A percentile compares a stretch with the other conserved stretches of the same genome.
These are phyloP conservation scores for Phoma herbarum DNA, from an alignment of 2,329 filamentous ascomycete genomes.

Conservation along the genomic window DNA sequence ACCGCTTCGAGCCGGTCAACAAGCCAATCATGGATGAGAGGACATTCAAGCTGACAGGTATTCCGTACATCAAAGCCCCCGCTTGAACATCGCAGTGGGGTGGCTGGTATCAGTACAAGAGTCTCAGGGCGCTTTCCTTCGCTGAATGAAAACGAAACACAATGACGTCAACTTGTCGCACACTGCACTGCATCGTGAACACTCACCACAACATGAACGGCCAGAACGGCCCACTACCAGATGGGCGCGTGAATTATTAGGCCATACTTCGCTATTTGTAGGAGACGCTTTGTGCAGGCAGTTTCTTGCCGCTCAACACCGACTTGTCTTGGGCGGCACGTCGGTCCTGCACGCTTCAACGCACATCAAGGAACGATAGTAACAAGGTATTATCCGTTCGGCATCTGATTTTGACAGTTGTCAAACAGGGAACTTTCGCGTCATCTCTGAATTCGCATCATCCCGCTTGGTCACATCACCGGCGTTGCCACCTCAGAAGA, in stretches of 20 bases:
- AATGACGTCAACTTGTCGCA: background rate
- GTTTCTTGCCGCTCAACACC: background rate
- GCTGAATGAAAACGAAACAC: background rate
- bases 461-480: background rate
- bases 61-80: slow-evolving; percentile 54
- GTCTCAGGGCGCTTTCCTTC: background rate
- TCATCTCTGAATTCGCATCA: no score
- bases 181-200: background rate
- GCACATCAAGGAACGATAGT: no score
- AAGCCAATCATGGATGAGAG: slow-evolving; percentile 54
- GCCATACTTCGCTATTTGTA: background rate
- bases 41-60: slow-evolving; percentile 58
- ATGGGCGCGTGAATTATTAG: background rate
- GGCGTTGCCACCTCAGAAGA: background rate
- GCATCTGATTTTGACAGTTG: background rate
- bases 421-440: no score
- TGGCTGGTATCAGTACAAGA: background rate
- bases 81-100: background rate
- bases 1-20: slow-evolving; percentile 52
- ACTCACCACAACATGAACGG: background rate
- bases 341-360: background rate
- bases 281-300: background rate
- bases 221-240: background rate
- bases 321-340: background rate
- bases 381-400: no score